Evolutionary conservation across 345 rosid genomes (phyloP).

Genomic region (Streptanthus diversifolius): DNA sequence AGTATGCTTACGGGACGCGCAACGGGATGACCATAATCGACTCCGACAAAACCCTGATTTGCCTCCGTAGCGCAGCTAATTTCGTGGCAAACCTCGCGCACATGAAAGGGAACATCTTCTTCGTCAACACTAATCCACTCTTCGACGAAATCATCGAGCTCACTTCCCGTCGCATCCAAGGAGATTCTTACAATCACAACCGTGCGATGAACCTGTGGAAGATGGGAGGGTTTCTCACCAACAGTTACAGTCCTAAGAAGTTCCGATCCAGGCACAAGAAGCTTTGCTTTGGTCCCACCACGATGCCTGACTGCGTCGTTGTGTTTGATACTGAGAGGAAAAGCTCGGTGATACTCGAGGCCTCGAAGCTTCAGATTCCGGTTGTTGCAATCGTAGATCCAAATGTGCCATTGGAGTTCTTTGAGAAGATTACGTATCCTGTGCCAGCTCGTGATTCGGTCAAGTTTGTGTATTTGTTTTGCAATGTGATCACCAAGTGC

Average conservation of each 20-base stretch:
- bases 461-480: conserved; percentile 88
- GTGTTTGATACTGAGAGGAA: conserved; percentile 84
- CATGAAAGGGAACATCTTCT: conserved; percentile 57
- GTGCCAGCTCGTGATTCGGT: conserved; percentile 91
- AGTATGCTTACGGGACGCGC: conserved; percentile 67
- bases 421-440: conserved; percentile 74
- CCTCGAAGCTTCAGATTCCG: conserved; percentile 75
- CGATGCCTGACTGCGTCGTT: conserved; percentile 86
- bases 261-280: conserved; percentile 84
- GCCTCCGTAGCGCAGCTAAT: conserved; percentile 79
- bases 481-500: conserved; percentile 90
- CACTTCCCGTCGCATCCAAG: conserved; percentile 68
- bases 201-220: conserved; percentile 60
- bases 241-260: conserved; percentile 88
- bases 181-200: conserved; percentile 49
- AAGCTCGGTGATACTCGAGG: conserved; percentile 78
- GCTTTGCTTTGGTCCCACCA: conserved; percentile 75
- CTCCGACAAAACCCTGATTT: conserved; percentile 81
- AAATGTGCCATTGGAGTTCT: conserved; percentile 72
- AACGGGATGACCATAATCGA: conserved; percentile 67
- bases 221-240: conserved; percentile 83
- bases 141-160: conserved; percentile 80
- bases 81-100: conserved; percentile 70
- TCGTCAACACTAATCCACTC: conserved; percentile 89
- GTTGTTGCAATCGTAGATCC: conserved; percentile 88